A percentile compares a stretch with the other conserved stretches of the same genome.
These are phyloP conservation scores for Hypoxylon rubiginosum DNA, from an alignment of 2,329 filamentous ascomycete genomes.

Conservation along the genomic window DNA sequence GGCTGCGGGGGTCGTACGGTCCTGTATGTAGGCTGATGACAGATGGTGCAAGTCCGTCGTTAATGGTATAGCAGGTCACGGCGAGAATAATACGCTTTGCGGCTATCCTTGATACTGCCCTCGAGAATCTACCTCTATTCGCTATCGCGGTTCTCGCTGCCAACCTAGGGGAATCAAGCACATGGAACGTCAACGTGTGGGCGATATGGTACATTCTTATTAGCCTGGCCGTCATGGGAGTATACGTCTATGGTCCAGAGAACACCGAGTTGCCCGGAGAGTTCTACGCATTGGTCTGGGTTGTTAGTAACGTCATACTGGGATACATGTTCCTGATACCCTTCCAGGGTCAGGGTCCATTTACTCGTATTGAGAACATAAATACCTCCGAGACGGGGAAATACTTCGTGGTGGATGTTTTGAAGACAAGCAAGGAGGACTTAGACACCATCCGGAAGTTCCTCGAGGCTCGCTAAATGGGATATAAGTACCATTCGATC, in stretches of 20 bases:
- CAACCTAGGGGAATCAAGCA: conserved; percentile 19
- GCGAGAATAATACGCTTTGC: conserved; percentile 28
- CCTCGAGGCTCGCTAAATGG: too few species aligned
- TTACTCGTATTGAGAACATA: not conserved
- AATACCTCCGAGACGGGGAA: too few species aligned
- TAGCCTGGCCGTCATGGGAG: conserved; percentile 25
- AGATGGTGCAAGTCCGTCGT: not conserved
- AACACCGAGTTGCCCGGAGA: not conserved
- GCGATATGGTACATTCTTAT: conserved; percentile 18
- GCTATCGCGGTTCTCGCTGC: conserved; percentile 31
- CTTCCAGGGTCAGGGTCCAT: not conserved
- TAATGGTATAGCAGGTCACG: not conserved
- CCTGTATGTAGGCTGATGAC: not conserved
- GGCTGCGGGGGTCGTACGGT: not conserved
- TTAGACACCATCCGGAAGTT: too few species aligned
- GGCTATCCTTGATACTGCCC: conserved; percentile 15
- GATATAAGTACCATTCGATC: too few species aligned
- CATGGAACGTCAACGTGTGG: conserved; percentile 17
- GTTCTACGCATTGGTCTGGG: conserved; percentile 8
- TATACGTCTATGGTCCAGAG: conserved; percentile 31
- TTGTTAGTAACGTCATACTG: not conserved
- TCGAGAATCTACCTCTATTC: conserved; percentile 33
- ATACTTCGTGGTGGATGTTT: too few species aligned
- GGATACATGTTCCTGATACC: not conserved
- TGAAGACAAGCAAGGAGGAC: too few species aligned